These are phyloP conservation scores for Erythrobasidium yunnanense DNA, from an alignment of 768 basidiomycete species.

Conservation along the genomic window DNA sequence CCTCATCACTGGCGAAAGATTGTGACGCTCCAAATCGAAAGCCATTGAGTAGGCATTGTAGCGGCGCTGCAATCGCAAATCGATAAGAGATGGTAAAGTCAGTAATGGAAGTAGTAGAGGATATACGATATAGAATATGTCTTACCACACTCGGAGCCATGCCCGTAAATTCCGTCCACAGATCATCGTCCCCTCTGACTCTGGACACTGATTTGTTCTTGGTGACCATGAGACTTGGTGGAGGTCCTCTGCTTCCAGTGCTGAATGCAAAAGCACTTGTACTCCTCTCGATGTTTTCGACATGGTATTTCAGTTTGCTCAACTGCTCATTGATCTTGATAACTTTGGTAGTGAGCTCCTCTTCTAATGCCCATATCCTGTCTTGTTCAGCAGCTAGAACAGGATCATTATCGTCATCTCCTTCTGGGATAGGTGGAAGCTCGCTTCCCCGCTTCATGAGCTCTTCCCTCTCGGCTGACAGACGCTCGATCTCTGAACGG, in stretches of 20 bases:
- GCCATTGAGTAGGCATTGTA: not conserved
- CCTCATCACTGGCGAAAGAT: not conserved
- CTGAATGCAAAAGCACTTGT: not conserved
- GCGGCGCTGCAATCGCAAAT: slow-evolving; percentile 5
- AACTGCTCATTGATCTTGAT: not conserved
- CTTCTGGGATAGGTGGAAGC: not conserved
- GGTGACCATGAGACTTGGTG: not conserved
- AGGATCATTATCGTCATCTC: not conserved
- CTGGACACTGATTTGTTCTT: not conserved
- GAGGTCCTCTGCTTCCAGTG: not conserved
- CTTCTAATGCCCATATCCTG: no score
- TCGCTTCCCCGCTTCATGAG: not conserved
- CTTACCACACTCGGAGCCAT: not conserved
- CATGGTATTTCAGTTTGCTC: not conserved
- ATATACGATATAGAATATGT: not conserved
- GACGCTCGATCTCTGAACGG: not conserved
- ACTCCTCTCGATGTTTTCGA: not conserved
- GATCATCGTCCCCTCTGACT: slow-evolving; percentile 11
- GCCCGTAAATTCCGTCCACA: slow-evolving; percentile 15
- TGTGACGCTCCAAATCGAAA: slow-evolving; percentile 1
- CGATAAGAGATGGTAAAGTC: not conserved
- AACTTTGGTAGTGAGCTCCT: not conserved
- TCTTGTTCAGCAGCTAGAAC: not conserved
- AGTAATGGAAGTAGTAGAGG: not conserved
- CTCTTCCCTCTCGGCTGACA: not conserved